These are phyloP conservation scores for Cladorrhinum samala DNA, from an alignment of 495 filamentous ascomycete genomes.

Conservation along the genomic window DNA sequence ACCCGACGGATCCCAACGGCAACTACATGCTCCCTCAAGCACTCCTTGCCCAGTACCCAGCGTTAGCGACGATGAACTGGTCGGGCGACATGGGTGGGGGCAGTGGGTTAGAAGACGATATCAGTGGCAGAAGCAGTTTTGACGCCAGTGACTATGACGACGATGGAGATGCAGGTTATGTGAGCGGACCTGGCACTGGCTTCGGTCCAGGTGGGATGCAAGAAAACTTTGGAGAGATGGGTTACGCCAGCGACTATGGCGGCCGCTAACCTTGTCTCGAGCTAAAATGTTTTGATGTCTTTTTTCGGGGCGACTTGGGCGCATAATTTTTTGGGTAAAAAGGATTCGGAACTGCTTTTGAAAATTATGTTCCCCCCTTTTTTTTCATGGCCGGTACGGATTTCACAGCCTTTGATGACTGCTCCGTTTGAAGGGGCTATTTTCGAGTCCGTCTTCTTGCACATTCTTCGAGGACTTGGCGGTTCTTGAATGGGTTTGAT, in stretches of 20 bases:
- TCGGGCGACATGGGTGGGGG: conserved; percentile 52
- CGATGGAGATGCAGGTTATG: conserved; percentile 52
- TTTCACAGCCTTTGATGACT: background rate
- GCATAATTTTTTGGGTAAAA: background rate
- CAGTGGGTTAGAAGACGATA: conserved; percentile 60
- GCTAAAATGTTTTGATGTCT: background rate
- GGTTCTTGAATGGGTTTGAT: too few relatives aligned
- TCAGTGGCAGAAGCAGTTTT: conserved; percentile 79
- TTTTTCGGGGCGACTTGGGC: background rate
- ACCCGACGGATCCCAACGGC: conserved; percentile 47
- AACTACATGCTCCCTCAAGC: conserved; percentile 77
- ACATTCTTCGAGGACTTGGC: too few relatives aligned
- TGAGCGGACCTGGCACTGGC: conserved; percentile 47
- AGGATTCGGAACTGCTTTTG: background rate
- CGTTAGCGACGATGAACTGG: conserved; percentile 79
- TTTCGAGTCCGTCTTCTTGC: too few relatives aligned
- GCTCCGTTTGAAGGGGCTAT: background rate
- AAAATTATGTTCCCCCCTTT: background rate
- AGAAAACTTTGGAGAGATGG: conserved; percentile 44
- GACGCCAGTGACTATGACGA: conserved; percentile 76
- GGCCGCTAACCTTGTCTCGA: conserved; percentile 28
- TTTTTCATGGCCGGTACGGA: background rate
- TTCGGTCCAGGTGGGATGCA: conserved; percentile 45
- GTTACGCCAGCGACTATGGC: conserved; percentile 50
- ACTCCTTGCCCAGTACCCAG: conserved; percentile 85